phyloP scores from a whole-genome alignment of 176 grass and related monocot genomes.

The Carex myosuroides region DNA sequence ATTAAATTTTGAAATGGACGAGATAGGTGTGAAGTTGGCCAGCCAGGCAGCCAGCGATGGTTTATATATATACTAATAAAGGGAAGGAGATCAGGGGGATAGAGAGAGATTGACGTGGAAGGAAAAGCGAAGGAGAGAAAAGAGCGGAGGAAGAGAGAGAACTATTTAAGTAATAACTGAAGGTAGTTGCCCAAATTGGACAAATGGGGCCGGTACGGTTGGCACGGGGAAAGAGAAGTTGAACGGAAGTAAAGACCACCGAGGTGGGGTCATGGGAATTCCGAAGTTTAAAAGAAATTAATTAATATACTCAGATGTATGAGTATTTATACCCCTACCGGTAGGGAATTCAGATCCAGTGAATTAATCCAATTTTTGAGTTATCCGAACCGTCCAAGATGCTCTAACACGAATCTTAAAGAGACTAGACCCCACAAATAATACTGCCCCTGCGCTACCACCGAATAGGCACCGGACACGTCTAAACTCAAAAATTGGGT shows the following conservation, averaged over 20 bases:
- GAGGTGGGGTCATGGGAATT: no score
- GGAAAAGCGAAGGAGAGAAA: slow-evolving; percentile 7
- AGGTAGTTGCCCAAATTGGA: neutral
- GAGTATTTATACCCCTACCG: no score
- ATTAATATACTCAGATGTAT: no score
- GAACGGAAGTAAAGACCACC: neutral
- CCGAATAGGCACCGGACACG: no score
- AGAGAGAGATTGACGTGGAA: slow-evolving; percentile 22
- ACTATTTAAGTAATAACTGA: neutral
- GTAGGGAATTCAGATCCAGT: no score
- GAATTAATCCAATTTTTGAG: no score
- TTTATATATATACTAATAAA: neutral
- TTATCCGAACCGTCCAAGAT: no score
- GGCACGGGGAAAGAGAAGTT: neutral
- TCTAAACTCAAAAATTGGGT: no score
- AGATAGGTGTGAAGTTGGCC: neutral
- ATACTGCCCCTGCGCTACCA: no score
- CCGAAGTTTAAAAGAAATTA: no score
- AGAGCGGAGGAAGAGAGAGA: neutral
- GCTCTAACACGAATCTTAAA: no score
- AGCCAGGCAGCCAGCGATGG: slow-evolving; percentile 17
- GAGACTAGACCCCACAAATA: no score
- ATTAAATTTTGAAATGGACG: neutral
- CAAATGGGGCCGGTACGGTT: neutral
- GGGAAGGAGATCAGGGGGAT: neutral